Conservation (phyloP, 2,329 filamentous ascomycete genomes). For the Dothideomycetidae sp. region DNA sequence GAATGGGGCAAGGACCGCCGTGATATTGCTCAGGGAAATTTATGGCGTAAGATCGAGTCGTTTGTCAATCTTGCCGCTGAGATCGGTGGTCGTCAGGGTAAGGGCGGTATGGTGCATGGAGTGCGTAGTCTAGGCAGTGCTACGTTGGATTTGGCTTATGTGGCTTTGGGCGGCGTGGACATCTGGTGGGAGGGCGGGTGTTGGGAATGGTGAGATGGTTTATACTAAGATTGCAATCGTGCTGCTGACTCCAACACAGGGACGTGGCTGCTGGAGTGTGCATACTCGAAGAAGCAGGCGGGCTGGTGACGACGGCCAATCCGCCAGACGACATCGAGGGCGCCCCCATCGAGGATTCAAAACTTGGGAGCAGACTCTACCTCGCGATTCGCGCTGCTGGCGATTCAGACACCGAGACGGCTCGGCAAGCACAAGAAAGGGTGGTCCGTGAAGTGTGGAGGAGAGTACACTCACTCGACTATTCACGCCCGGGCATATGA, state of each 20-base stretch:
- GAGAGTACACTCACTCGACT: slow-evolving; percentile 51
- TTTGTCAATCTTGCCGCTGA: slow-evolving; percentile 65
- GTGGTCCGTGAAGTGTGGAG: slow-evolving; percentile 60
- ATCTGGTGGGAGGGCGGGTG: slow-evolving; percentile 69
- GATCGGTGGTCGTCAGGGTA: slow-evolving; percentile 44
- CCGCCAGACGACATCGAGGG: slow-evolving; percentile 45
- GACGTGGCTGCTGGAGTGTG: slow-evolving; percentile 65
- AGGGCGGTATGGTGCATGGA: slow-evolving; percentile 68
- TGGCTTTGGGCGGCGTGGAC: slow-evolving; percentile 60
- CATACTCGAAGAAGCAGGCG: slow-evolving; percentile 58
- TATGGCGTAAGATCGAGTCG: slow-evolving; percentile 57
- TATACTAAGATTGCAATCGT: neutral
- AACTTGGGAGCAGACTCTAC: slow-evolving; percentile 54
- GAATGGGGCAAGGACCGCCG: slow-evolving; percentile 69
- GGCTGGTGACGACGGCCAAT: slow-evolving; percentile 59
- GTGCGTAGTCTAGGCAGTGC: slow-evolving; percentile 58
- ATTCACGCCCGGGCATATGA: slow-evolving; percentile 45
- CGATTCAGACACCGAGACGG: slow-evolving; percentile 45
- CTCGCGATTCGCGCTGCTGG: slow-evolving; percentile 59
- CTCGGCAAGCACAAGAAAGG: slow-evolving; percentile 52
- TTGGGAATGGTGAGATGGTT: slow-evolving; percentile 53
- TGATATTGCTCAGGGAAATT: slow-evolving; percentile 51
- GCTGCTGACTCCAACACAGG: slow-evolving; percentile 22
- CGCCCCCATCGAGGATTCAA: slow-evolving; percentile 43
- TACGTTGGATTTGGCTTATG: slow-evolving; percentile 60